Evolutionary conservation across 805 yeast species (phyloP).

Genomic region (Saccharomycopsis olivae): DNA sequence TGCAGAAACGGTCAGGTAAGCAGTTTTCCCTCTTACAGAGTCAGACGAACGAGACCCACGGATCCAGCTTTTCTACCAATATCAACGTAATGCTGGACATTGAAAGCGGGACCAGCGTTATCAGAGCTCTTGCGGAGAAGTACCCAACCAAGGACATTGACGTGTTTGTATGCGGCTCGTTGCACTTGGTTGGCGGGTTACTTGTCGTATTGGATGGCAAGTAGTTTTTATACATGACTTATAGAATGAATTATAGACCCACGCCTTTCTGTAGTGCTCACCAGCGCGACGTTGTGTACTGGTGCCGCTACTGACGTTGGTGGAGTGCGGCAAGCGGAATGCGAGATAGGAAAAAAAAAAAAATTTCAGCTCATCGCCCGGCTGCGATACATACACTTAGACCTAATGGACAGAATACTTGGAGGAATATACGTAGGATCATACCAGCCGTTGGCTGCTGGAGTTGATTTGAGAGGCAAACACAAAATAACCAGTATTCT

Average conservation of each 20-base stretch:
- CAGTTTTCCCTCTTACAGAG: slow-evolving; percentile 53
- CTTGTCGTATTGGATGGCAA: slow-evolving; percentile 56
- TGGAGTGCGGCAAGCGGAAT: too few species aligned
- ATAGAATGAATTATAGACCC: too few species aligned
- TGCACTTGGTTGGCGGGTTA: slow-evolving; percentile 91
- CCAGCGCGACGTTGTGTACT: too few species aligned
- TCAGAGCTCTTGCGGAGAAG: slow-evolving; percentile 29
- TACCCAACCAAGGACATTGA: slow-evolving; percentile 32
- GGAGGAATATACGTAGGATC: slow-evolving; percentile 76
- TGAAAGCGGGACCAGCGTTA: slow-evolving; percentile 56
- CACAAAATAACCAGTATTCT: slow-evolving; percentile 61
- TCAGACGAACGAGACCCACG: slow-evolving; percentile 36
- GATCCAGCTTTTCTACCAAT: slow-evolving; percentile 51
- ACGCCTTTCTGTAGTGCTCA: too few species aligned
- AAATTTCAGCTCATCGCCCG: too few species aligned
- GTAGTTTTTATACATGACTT: too few species aligned
- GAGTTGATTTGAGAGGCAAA: slow-evolving; percentile 37
- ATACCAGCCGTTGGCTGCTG: slow-evolving; percentile 49
- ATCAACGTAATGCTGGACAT: slow-evolving; percentile 58
- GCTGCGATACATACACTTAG: too few species aligned
- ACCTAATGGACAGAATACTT: slow-evolving; percentile 44
- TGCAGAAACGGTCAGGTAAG: slow-evolving; percentile 66
- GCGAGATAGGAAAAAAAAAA: too few species aligned
- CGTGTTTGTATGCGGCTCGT: slow-evolving; percentile 87
- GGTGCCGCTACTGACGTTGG: too few species aligned